Base-by-base conservation (phyloP, 768 basidiomycete genomes). In the Kondoa malvinella region DNA sequence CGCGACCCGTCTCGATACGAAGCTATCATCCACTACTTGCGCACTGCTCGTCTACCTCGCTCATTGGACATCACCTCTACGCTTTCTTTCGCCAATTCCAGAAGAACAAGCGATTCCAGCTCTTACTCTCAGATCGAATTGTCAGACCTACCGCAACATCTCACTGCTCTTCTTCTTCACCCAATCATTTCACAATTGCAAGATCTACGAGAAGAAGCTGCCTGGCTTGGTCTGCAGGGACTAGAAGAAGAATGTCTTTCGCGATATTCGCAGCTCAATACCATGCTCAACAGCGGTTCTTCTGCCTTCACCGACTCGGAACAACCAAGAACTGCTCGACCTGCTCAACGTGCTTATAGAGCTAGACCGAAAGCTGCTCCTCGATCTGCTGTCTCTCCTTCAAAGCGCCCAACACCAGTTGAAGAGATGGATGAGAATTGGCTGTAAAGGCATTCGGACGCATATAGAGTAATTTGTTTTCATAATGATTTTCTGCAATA, bases 121-220 rank as follows among this genome's bases (percentile, higher is more conserved):
- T 25, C 1, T 64, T 50, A 1, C 27, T 12, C 30, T 3, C 32
- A 17, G 29, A 4, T 26, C n/a, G 21, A 33, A 29, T 34, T 3
- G 4, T 67, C 63, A 4, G 62, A 34, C 15, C 25, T 62, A 4
- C 40, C 25, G 25, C 34, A n/a, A 12, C 16, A 34, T n/a, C 12
- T 68, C 27, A 3, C 65, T n/a, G 61, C 68, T 15, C 56, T 68
- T 64, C 34, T 68, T 3, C 26, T 66, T 2, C 68, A 68, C n/a
- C 68, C 68, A 21, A 32, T 34, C 26, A 1, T 68, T 34, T 50
- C 64, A 16, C 63, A 68, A 65, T 56, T 68, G 25, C 29, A 56
- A n/a, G 67, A 66, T 30, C 29, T 69, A 29, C n/a, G 57, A 59
- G 68, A 69, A 56, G 68, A 69, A 64, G 65, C 68, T 31, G 25